Base-by-base conservation (phyloP, 2,329 filamentous ascomycete genomes). In the Botrytis pseudocinerea region DNA sequence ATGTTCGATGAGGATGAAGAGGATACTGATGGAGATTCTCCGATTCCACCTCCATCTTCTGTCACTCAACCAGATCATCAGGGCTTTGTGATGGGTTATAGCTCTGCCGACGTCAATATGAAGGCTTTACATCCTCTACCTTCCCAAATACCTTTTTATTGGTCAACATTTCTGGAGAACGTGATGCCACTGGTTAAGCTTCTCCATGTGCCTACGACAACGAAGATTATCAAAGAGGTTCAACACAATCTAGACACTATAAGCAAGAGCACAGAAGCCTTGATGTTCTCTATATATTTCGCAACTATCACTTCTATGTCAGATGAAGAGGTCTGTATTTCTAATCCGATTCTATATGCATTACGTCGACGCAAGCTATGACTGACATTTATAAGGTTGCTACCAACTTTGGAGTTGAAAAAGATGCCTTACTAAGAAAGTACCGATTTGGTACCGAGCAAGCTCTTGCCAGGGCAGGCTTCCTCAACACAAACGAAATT, bases 141-240 rank as follows among this genome's bases (percentile, higher is more conserved):
- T 0, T 88, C 89, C 1, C 90, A 91, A 75, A 90, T 92, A 66
- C 86, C 85, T 0, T 87, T 88, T 66, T 88, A 93, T 72, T 94
- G 92, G 92, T 86, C 89, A 68, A 85, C 90, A 18, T 94, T 89
- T 81, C 87, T 90, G 75, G 90, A 93, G 76, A 93, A 92, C 70
- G 91, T 94, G 14, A 91, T 94, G 77, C 90, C 92, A 0, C 81
- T 94, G 16, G 85, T 92, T 77, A 94, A 93, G 79, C 84, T 94
- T 20, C 79, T 94, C 12, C 92, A 95, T 79, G 84, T 92, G 0
- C 92, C 91, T 0, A 90, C 90, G 3, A 87, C 90, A 80, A 88
- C 89, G 73, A 85, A 86, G 42, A 83, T 88, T 0, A 85, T 94
- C 54, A 85, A 89, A 28, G 85, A 89, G n/a, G 85, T 90, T 1